Evolutionary conservation across 2,329 filamentous ascomycete genomes (phyloP), one percentile per base, ranked within the genome.

Genomic region (Chaetomium sp.): DNA sequence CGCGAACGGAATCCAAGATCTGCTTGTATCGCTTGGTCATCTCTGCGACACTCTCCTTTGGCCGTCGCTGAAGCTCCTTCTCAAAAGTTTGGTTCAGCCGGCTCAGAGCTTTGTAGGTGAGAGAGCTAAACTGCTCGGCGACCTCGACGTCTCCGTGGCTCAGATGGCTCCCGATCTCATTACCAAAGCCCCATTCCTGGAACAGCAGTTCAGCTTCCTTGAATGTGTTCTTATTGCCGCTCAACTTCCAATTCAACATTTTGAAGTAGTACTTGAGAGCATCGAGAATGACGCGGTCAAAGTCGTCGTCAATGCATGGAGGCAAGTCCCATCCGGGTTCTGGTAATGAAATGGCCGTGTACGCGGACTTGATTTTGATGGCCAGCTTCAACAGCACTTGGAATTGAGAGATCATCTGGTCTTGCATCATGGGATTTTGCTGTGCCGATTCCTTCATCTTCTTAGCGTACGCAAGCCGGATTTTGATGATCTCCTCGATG

Each of bases 11-110:
- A 70, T 99, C 94, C 2, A 99, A 76, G 60, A 91, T 91, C 59
- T 90, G 87, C 73, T 96, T 97, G 77, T 97, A 99, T 46, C 94
- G 84, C 74, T 95, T 96, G 71, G 94, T 95, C 87, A 96, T 95
- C 60, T 96, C 92, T 7, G 83, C 75, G 0, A 86, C 83, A 55
- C 86, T 87, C 71, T 97, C 91, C 63, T 91, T 90, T 1, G 89
- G 86, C 64, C 89, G 87, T 54, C 87, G 82, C 62, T 92, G 87
- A 50, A 97, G 77, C 70, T 99, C 94, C 64, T 86, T 86, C 70
- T 97, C 94, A 64, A 97, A 99, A 14, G 94, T 94, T 59, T 86
- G 81, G 67, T 89, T 95, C 52, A 99, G 78, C 49, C 94, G 87
- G 64, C 88, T 88, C 58, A 97, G 79, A 7, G 92, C 91, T 72